These are phyloP conservation scores for Termitomyces sp. DNA, from an alignment of 768 basidiomycete species.

Conservation along the genomic window DNA sequence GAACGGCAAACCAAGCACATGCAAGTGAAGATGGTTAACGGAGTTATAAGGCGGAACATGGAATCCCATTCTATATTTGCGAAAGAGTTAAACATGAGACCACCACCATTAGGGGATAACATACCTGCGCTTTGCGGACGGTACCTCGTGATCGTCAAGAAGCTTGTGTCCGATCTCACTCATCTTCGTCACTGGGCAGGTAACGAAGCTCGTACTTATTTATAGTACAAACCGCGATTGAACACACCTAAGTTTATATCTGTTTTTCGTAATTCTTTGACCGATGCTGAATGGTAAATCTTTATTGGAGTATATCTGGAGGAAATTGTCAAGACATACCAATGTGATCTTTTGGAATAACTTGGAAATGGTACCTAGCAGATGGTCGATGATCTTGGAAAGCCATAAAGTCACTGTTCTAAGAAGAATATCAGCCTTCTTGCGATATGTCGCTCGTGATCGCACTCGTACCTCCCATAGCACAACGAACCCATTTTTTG, in stretches of 20 bases:
- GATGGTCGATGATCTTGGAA: slow-evolving; percentile 49
- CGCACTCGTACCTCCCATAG: slow-evolving; percentile 38
- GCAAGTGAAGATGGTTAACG: slow-evolving; percentile 69
- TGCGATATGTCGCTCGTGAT: not conserved
- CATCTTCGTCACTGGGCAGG: slow-evolving; percentile 23
- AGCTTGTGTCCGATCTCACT: slow-evolving; percentile 42
- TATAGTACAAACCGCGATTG: not conserved
- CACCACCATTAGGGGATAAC: not conserved
- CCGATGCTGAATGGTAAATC: slow-evolving; percentile 38
- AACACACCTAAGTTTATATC: slow-evolving; percentile 46
- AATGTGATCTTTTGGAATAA: slow-evolving; percentile 49
- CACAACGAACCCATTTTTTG: slow-evolving; percentile 38
- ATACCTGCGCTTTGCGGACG: slow-evolving; percentile 40
- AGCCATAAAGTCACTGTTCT: slow-evolving; percentile 46
- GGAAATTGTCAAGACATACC: slow-evolving; percentile 22
- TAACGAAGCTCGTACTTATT: not conserved
- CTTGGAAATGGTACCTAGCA: slow-evolving; percentile 39
- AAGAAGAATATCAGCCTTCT: not conserved
- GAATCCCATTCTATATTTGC: slow-evolving; percentile 60
- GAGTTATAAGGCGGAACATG: slow-evolving; percentile 78
- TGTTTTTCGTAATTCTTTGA: slow-evolving; percentile 35
- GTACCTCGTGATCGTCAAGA: slow-evolving; percentile 42
- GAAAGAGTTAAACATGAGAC: slow-evolving; percentile 6
- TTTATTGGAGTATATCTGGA: not conserved
- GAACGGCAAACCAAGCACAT: slow-evolving; percentile 68